Evolutionary conservation across 768 basidiomycete genomes (phyloP).

Genomic region (Terana coerulea): DNA sequence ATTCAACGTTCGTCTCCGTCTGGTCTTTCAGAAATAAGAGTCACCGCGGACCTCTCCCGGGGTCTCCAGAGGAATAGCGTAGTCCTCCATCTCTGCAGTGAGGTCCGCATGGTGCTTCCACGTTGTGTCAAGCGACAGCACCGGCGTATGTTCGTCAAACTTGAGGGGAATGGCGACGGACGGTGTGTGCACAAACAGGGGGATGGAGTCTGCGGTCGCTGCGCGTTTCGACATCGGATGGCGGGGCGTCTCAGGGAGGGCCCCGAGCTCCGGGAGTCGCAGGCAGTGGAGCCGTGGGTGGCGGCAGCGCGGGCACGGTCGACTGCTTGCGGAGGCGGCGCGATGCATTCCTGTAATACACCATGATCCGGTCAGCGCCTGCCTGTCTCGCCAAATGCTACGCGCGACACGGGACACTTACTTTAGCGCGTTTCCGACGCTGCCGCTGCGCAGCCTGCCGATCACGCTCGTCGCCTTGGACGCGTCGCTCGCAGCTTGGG

Average conservation of each 20-base stretch:
- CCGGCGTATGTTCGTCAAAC: background rate
- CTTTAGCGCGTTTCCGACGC: constrained; percentile 34
- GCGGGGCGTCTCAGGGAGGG: background rate
- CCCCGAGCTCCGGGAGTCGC: background rate
- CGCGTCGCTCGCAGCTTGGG: constrained; percentile 10
- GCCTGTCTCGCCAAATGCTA: background rate
- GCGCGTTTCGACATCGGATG: background rate
- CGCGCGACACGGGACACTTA: constrained; percentile 19
- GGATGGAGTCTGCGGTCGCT: background rate
- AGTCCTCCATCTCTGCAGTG: background rate
- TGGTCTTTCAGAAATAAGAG: no score
- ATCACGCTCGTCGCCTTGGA: constrained; percentile 39
- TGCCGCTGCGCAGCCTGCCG: constrained; percentile 51
- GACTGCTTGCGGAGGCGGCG: constrained; percentile 4
- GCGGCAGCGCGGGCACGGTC: constrained; percentile 1
- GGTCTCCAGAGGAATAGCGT: constrained; percentile 3
- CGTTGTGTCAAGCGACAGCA: background rate
- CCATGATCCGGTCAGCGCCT: background rate
- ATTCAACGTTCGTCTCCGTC: no score
- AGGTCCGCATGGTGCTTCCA: background rate
- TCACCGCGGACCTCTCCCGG: constrained; percentile 4
- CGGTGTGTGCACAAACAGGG: constrained; percentile 1
- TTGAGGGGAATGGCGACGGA: background rate
- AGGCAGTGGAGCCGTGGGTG: background rate
- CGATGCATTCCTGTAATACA: background rate